A percentile compares a stretch with the other conserved stretches of the same genome.
Conservation (phyloP, 441 rosid species). For the Adansonia rubrostipa region DNA sequence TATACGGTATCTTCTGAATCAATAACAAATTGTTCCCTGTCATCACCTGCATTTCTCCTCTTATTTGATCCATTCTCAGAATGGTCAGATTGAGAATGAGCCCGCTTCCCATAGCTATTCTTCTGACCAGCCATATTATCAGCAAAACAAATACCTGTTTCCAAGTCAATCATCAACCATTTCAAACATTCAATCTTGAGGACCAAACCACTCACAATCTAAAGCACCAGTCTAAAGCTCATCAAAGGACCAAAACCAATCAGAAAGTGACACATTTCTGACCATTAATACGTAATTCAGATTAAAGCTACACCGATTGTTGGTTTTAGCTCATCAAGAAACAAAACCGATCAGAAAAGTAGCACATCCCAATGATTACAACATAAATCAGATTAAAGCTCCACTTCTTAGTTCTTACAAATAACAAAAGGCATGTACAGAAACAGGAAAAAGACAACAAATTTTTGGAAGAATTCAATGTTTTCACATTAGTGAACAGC, state of each 20-base stretch:
- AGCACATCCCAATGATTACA: background rate
- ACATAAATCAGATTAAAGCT: background rate
- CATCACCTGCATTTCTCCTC: slow-evolving; percentile 72
- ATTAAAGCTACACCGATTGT: background rate
- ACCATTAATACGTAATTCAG: background rate
- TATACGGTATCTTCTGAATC: slow-evolving; percentile 76
- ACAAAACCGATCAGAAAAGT: background rate
- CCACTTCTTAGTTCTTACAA: background rate
- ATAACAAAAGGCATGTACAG: background rate
- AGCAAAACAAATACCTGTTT: slow-evolving; percentile 24
- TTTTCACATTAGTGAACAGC: background rate
- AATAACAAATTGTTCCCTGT: slow-evolving; percentile 66
- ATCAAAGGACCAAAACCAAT: background rate
- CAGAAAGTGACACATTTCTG: background rate
- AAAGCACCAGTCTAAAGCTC: slow-evolving; percentile 3
- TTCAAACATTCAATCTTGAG: background rate
- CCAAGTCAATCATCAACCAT: slow-evolving; percentile 18
- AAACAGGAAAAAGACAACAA: background rate
- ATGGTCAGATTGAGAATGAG: slow-evolving; percentile 72
- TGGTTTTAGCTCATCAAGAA: background rate
- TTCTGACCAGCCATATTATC: slow-evolving; percentile 68
- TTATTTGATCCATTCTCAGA: slow-evolving; percentile 66
- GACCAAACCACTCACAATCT: background rate
- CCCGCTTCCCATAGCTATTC: slow-evolving; percentile 81
- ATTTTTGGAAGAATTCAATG: background rate